Evolutionary conservation across 1,284 basidiomycete genomes (phyloP).

Genomic region (Vanrija humicola): DNA sequence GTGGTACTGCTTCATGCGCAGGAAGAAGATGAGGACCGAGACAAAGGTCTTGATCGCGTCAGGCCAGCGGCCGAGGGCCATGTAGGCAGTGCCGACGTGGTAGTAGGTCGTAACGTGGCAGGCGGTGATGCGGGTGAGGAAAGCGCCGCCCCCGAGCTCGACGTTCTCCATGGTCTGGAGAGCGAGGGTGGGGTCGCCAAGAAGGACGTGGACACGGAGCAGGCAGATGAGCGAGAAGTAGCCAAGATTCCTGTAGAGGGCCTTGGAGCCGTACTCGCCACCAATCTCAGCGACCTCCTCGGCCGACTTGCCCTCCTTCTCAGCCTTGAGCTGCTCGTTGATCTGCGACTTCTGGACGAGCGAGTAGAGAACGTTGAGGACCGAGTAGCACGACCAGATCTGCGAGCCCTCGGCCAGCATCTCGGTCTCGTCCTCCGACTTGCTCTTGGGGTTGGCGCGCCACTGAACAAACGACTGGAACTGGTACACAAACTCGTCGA

Average conservation of each 20-base stretch:
- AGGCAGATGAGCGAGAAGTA: constrained; percentile 96
- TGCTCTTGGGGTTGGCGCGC: constrained; percentile 76
- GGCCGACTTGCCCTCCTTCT: constrained; percentile 69
- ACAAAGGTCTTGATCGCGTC: constrained; percentile 93
- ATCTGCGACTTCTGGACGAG: constrained; percentile 95
- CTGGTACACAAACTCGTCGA: constrained; percentile 99
- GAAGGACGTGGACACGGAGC: constrained; percentile 87
- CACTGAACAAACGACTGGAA: constrained; percentile 94
- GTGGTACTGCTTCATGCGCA: constrained; percentile 90
- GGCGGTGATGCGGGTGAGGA: constrained; percentile 85
- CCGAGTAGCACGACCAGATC: constrained; percentile 95
- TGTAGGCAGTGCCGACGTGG: constrained; percentile 94
- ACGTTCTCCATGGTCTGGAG: constrained; percentile 94
- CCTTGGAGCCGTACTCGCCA: constrained; percentile 85
- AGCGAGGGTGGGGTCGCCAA: constrained; percentile 87
- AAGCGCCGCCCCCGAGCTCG: constrained; percentile 72
- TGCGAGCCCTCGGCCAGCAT: constrained; percentile 71
- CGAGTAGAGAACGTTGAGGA: constrained; percentile 95
- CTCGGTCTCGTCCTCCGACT: constrained; percentile 82
- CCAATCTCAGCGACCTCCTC: constrained; percentile 81
- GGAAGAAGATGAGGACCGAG: constrained; percentile 87
- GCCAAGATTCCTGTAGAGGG: constrained; percentile 92
- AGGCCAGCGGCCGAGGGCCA: constrained; percentile 88
- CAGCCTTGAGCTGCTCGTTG: constrained; percentile 85
- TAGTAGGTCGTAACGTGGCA: constrained; percentile 83